These are phyloP conservation scores for Ambrosiella cleistominuta DNA, from an alignment of 2,329 filamentous ascomycete species.

Conservation along the genomic window DNA sequence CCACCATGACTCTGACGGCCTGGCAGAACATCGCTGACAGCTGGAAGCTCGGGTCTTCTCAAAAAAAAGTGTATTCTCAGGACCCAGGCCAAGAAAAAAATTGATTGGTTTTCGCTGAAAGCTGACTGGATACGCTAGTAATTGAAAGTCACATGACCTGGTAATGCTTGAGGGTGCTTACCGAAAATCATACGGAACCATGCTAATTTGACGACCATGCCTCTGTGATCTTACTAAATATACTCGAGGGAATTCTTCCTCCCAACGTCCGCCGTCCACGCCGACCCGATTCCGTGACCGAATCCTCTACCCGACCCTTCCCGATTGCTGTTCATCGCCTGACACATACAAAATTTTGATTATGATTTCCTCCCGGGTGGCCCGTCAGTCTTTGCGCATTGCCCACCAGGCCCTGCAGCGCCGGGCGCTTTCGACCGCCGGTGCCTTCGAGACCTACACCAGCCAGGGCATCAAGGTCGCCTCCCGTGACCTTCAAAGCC, in stretches of 20 bases:
- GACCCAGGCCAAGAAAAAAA: constrained; percentile 4
- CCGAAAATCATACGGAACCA: constrained; percentile 14
- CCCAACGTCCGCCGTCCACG: constrained; percentile 5
- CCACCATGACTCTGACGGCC: neutral
- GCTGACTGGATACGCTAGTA: constrained; percentile 12
- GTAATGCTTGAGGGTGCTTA: constrained; percentile 3
- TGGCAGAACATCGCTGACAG: neutral
- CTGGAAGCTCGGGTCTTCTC: neutral
- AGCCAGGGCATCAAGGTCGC: constrained; percentile 81
- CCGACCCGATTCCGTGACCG: constrained; percentile 15
- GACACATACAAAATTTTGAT: constrained; percentile 38
- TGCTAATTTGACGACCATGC: constrained; percentile 11
- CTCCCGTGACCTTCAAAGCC: constrained; percentile 72
- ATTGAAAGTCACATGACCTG: constrained; percentile 6
- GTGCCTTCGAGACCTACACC: constrained; percentile 77
- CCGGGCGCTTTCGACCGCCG: constrained; percentile 43
- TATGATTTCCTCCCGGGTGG: constrained; percentile 42
- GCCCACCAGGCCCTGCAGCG: constrained; percentile 30
- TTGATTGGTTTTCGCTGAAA: constrained; percentile 13
- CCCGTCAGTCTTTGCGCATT: constrained; percentile 38
- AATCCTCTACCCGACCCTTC: constrained; percentile 19
- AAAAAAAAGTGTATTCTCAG: neutral
- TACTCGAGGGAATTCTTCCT: constrained; percentile 24
- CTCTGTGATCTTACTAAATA: constrained; percentile 4
- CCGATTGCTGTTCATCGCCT: constrained; percentile 31